Base-by-base conservation (phyloP, 768 basidiomycete species). In the Collybiopsis luxurians region DNA sequence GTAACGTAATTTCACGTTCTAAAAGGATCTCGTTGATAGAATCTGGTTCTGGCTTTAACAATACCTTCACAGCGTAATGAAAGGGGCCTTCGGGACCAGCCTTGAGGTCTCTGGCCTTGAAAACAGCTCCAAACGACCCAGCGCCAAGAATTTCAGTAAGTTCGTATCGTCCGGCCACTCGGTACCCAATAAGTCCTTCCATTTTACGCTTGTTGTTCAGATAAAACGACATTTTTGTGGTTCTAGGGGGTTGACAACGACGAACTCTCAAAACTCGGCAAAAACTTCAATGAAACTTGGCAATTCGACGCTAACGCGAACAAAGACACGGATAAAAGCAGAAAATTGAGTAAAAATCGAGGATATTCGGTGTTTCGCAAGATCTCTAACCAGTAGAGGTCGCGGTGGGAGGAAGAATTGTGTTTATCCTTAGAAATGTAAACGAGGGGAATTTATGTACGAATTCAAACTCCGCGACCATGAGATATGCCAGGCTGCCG, bases 41-140 rank as follows among this genome's bases (percentile, higher is more conserved):
- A 52, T 77, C 71, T 47, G 75, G 67, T 0, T 72, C 73, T 2
- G 55, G 56, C 57, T 78, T 77, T 54, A 70, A 66, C 40, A 85
- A 68, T 62, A 82, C 84, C 63, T 85, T 86, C 66, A 85, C 74
- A 58, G 83, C 80, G 70, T 38, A 64, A 19, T 47, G 39, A 17
- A 34, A 27, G 30, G 46, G 28, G 21, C 44, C 42, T 39, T 38
- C 38, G n/a, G 46, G 19, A 30, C 54, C 17, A 27, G 58, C 46
- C 17, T 45, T 45, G 10, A 36, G 30, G 49, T 59, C 53, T 40
- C 24, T 46, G 2, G 60, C 62, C 42, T 53, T 56, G 52, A 61
- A 63, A 17, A 65, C 31, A 17, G 47, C 44, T 15, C 62, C 64
- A 27, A 55, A 61, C 15, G 62, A 56, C 54, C 64, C 64, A 13